A percentile compares a stretch with the other conserved stretches of the same genome.
phyloP scores from a whole-genome alignment of 805 yeast species.

The Nakazawaea wickerhamii region DNA sequence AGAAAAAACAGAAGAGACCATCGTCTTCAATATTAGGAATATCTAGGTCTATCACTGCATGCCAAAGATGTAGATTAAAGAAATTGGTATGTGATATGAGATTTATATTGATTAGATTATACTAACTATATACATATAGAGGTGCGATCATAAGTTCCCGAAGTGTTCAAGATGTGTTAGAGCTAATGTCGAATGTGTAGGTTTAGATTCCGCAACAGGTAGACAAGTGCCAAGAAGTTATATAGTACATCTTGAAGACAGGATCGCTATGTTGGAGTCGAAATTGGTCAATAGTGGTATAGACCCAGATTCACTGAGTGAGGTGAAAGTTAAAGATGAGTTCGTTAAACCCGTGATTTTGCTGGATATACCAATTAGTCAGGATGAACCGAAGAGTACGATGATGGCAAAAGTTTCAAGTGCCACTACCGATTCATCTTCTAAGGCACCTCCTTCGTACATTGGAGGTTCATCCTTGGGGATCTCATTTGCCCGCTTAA shows the following conservation, averaged over 20 bases:
- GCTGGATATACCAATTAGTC: neutral
- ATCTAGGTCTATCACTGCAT: conserved; percentile 72
- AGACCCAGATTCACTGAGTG: conserved; percentile 22
- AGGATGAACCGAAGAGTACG: conserved; percentile 2
- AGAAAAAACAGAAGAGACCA: conserved; percentile 12
- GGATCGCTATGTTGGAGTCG: conserved; percentile 50
- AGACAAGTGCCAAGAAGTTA: conserved; percentile 80
- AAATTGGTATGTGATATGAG: conserved; percentile 32
- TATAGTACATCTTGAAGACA: conserved; percentile 64
- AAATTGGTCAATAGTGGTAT: conserved; percentile 40
- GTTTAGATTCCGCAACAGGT: conserved; percentile 85
- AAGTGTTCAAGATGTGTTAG: conserved; percentile 57
- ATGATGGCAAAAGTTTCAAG: conserved; percentile 23
- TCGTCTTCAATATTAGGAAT: conserved; percentile 31
- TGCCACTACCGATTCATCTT: conserved; percentile 26
- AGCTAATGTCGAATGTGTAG: conserved; percentile 71
- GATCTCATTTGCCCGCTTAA: conserved; percentile 68
- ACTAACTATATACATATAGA: conserved; percentile 16
- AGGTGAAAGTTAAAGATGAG: conserved; percentile 2
- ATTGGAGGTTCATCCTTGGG: conserved; percentile 48
- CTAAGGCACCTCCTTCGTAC: conserved; percentile 29
- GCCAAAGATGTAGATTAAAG: conserved; percentile 72
- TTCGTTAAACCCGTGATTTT: neutral
- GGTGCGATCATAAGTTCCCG: conserved; percentile 67
- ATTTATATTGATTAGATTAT: neutral